Base-by-base conservation (phyloP, 345 rosid species). In the Eucalyptus cloeziana region DNA sequence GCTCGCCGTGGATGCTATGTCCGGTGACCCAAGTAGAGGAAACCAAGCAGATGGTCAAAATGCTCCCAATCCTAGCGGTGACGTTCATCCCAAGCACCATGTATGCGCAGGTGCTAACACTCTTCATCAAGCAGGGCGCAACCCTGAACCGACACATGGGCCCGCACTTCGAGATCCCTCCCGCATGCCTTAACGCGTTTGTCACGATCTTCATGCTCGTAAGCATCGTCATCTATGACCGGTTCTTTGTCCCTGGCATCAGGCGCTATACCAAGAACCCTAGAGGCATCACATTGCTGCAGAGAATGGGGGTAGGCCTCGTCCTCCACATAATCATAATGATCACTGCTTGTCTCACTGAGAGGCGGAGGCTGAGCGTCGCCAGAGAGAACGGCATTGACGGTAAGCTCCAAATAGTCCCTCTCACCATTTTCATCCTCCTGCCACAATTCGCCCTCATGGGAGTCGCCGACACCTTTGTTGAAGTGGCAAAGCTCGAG, bases 281-380 rank as follows among this genome's bases (percentile, higher is more conserved):
- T 1, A 92, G 99, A 92, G 98, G 98, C 87, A 90, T 97, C 87
- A 95, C 98, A 30, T 49, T 96, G 91, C 95, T 96, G n/a, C 98
- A 96, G 86, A 93, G 99, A 88, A 94, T 97, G 95, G 98, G 97
- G 69, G 93, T 92, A 9, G 99, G 98, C 16, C 52, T 96, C 45
- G 4, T 92, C 64, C 25, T 96, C 62, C 97, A 95, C 16, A 60
- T 94, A 30, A 21, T 91, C 8, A 90, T 94, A 86, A 95, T 96
- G 99, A 30, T 93, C 47, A 87, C 76, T 0, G 95, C 98, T 76
- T 94, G 90, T 40, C 30, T 96, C 2, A 90, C 88, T 14, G 98
- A 96, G 89, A 94, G 94, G 92, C 92, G 54, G 86, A 93, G 99
- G 87, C 95, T 96, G 19, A 89, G 86, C 14, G 86, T 95, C 2